These are phyloP conservation scores for Metschnikowia bowlesiae DNA, from an alignment of 805 yeast genomes.

Conservation along the genomic window DNA sequence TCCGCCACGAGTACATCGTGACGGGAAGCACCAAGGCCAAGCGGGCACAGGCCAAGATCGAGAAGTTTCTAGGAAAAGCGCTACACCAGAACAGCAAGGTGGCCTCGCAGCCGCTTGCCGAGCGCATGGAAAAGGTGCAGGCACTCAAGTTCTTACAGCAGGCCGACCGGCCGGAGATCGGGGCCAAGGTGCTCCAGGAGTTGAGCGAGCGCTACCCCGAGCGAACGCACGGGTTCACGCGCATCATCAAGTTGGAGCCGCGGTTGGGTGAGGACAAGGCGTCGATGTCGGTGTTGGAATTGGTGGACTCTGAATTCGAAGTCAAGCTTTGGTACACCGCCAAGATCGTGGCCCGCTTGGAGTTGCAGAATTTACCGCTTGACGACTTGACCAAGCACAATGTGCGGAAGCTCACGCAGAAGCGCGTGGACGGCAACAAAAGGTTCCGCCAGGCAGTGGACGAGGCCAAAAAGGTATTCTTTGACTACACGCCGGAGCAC, in stretches of 20 bases:
- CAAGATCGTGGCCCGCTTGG: slow-evolving; percentile 77
- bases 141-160: slow-evolving; percentile 25
- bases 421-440: slow-evolving; percentile 47
- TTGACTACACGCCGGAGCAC: slow-evolving; percentile 30
- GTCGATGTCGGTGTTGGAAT: slow-evolving; percentile 80
- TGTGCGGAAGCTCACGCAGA: slow-evolving; percentile 45
- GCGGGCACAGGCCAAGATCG: slow-evolving; percentile 39
- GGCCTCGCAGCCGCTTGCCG: slow-evolving; percentile 11
- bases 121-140: slow-evolving; percentile 12
- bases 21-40: slow-evolving; percentile 43
- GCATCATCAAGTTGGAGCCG: slow-evolving; percentile 79
- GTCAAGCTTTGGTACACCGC: slow-evolving; percentile 74
- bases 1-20: slow-evolving; percentile 42
- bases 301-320: slow-evolving; percentile 66
- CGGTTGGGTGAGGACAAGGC: slow-evolving; percentile 82
- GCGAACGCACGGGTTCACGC: slow-evolving; percentile 79
- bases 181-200: slow-evolving; percentile 60
- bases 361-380: slow-evolving; percentile 53
- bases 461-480: slow-evolving; percentile 33
- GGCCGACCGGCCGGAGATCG: slow-evolving; percentile 24
- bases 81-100: slow-evolving; percentile 24
- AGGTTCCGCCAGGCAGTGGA: slow-evolving; percentile 63
- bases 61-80: slow-evolving; percentile 33
- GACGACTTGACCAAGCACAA: slow-evolving; percentile 51
- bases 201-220: slow-evolving; percentile 58